Evolutionary conservation across 108 stramenopile genomes (phyloP), one percentile per base, ranked within the genome.

Genomic region (Pelagomonas calceolata): DNA sequence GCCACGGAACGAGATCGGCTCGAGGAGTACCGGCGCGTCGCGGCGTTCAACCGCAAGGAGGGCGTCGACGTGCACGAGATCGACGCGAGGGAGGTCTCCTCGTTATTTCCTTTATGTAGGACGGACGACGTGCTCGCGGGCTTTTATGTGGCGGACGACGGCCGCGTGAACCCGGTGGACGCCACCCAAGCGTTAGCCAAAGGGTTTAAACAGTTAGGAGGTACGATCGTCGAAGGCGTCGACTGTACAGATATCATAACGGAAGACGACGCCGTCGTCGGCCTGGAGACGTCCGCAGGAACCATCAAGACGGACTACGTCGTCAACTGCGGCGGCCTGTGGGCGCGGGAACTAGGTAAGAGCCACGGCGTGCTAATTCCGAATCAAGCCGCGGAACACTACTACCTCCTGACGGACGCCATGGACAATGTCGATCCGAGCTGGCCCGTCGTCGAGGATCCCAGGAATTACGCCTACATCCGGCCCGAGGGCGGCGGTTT

Each of bases 341-440:
- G 90, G 90, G 87, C 88, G 18, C 68, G 88, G 34, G 84, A 89
- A 67, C 72, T 91, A 34, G 87, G 80, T 29, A 80, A 87, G 60
- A 46, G 43, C 31, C 81, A 76, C 0, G 64, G 73, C 4, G 32
- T 60, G 21, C 10, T 18, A 4, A 70, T 86, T 4, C 90, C 90
- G 33, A 91, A 91, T 67, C 90, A 91, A 77, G 90, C 90, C 17
- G 87, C 87, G n/a, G 90, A 91, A 66, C 90, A 91, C 69, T 91
- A 91, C 70, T 91, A 91, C 69, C 43, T 91, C 30, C 76, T 91
- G 44, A 91, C 90, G 17, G 90, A 88, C 34, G 67, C 74, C 12
- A 86, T 91, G 35, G 45, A 35, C 0, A 86, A 83, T 17, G 80
- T 88, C 7, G 90, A 91, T 80, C 80, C 87, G 18, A 68, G 70